Base-by-base conservation (phyloP, 805 yeast genomes). In the Starmerella bombicola region DNA sequence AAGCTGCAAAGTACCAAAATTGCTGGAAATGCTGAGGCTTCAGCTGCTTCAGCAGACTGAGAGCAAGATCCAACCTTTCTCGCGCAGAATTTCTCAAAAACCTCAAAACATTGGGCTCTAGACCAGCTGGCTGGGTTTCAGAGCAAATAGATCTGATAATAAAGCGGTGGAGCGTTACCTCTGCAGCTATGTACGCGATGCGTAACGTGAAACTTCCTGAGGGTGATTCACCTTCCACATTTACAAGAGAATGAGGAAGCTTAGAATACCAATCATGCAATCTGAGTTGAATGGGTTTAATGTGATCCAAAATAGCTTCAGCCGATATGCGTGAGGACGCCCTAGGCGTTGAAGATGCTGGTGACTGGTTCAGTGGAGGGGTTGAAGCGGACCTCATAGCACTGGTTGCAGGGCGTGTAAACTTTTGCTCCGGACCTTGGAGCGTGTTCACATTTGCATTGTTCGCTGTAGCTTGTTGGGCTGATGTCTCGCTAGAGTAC, bases 71-170 rank as follows among this genome's bases (percentile, higher is more conserved):
- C 15, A 86, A 65, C 54, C 97, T 66, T 1, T 93, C 79, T 43
- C 70, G 74, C 1, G 95, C 96, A 0, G 95, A 95, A 22, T 78
- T 67, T 32, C 95, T 69, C 56, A 95, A 84, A 1, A 85, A 85
- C 23, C 64, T 60, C 8, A 69, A 64, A 19, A 79, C 59, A 45
- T 77, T 80, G 8, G 60, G 61, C 5, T 79, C 73, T 0, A 74
- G 58, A 21, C 63, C 63, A 5, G 57, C 44, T 18, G 33, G 21
- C 49, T 55, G 17, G 68, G 67, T 6, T 16, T 31, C 35, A 51
- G 50, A 40, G 38, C 46, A 32, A 17, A 46, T 21, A 15, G 42
- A 49, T 10, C 59, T 43, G 26, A 61, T 58, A 18, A 62, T 61
- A 22, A 59, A 50, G n/a, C 96, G 64, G 58, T 86, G 96, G 19